Conservation (phyloP, 805 yeast genomes). For the Teunomyces cretensis region DNA sequence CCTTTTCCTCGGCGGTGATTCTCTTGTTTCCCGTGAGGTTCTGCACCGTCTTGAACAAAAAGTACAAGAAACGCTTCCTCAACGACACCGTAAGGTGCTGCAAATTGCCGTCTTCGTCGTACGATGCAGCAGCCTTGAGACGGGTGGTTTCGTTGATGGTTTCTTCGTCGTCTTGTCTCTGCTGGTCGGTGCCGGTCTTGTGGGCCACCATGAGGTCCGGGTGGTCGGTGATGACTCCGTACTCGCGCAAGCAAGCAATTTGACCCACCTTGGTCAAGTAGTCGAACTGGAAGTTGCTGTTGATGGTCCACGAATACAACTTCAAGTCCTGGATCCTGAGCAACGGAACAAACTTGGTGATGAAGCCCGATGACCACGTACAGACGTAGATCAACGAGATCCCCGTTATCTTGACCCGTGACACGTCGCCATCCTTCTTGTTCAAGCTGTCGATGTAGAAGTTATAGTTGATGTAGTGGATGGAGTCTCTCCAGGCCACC, state of each 20-base stretch:
- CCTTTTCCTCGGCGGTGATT: constrained; percentile 15
- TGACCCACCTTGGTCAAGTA: constrained; percentile 29
- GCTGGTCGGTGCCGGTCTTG: constrained; percentile 2
- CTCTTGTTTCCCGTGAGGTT: constrained; percentile 11
- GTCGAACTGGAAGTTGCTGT: constrained; percentile 33
- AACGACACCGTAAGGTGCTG: constrained; percentile 10
- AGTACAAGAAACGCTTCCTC: constrained; percentile 15
- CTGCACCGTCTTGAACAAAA: constrained; percentile 11
- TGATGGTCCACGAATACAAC: constrained; percentile 42
- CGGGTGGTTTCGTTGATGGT: constrained; percentile 4
- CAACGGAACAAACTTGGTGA: constrained; percentile 38
- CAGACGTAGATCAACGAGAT: constrained; percentile 36
- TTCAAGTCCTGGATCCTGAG: constrained; percentile 29
- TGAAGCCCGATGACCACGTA: constrained; percentile 38
- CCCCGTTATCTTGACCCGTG: constrained; percentile 31
- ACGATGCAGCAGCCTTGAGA: constrained; percentile 5
- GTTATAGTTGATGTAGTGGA: constrained; percentile 35
- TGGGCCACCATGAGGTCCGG: constrained; percentile 33
- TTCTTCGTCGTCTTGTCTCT: constrained; percentile 4
- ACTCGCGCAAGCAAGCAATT: constrained; percentile 24
- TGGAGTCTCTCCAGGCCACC: constrained; percentile 32
- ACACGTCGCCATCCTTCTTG: constrained; percentile 13
- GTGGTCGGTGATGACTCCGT: constrained; percentile 36
- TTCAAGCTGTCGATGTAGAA: constrained; percentile 26
- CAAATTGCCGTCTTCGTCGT: constrained; percentile 7